Base-by-base conservation (phyloP, 768 basidiomycete species). In the Holtermannia corniformis region DNA sequence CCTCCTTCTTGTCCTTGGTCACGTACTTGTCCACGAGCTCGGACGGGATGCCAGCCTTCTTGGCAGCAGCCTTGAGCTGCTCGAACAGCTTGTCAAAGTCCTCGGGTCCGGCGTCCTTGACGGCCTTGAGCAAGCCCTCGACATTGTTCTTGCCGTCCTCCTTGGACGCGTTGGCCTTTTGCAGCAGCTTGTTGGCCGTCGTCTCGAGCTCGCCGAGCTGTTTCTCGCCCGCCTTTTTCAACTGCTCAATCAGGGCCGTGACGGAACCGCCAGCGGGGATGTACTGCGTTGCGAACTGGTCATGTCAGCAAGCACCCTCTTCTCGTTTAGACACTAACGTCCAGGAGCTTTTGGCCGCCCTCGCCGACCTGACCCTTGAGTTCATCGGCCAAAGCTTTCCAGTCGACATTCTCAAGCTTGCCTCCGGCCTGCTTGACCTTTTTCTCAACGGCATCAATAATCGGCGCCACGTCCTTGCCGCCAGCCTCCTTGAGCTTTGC, bases 61-160 rank as follows among this genome's bases (percentile, higher is more conserved):
- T 71, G 45, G 67, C 70, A 32, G 66, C 61, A 41, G 59, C 65
- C 53, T 69, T 69, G 54, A 65, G 51, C 56, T 71, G 67, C 51
- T 62, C 54, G 61, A 71, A 49, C 12, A 71, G 48, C 21, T 60
- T 56, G 50, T 71, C 70, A 48, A 71, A 57, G 52, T 71, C 70
- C 53, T 61, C 67, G 25, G 63, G 64, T 21, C 65, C 63, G n/a
- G 63, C 67, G 41, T 65, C 55, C 57, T 71, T 68, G 19, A 71
- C 54, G 28, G 62, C 59, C 47, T 62, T 65, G 32, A 71, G 20
- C 50, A 64, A 54, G 37, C 65, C 70, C 53, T 71, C 67, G 22
- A 66, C 58, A 16, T 51, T 46, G 24, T 59, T 63, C 51, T 69
- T 71, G 24, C 67, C 65, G 23, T 71, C 67, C 60, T 71, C 67